Evolutionary conservation across 2,329 filamentous ascomycete species (phyloP), one percentile per base, ranked within the genome.

Genomic region (Venturia effusa): DNA sequence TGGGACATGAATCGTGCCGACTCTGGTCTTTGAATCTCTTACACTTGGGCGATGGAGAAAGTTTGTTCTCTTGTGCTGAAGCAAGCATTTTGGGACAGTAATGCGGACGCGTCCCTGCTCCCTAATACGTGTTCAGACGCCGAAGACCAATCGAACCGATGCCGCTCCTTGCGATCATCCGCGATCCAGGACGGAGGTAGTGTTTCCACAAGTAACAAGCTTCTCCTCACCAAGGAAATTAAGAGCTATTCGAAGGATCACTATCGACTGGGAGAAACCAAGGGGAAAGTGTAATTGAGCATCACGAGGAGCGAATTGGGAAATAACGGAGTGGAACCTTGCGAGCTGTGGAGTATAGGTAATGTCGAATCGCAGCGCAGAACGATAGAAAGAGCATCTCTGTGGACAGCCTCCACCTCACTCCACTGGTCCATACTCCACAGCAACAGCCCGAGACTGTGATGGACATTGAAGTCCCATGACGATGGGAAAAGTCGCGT

Each of bases 381-480:
- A 57, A 34, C 13, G 51, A 34, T n/a, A 15, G 34, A 34, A 30
- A n/a, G 13, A 34, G 27, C 51, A 34, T 34, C 15, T 57, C 51
- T 22, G 32, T 57, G 51, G 51, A 34, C 51, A 34, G 51, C 51
- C 34, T 34, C 51, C 34, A 57, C 30, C 34, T 30, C 51, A 55
- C 30, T 57, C 51, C 15, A n/a, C 51, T 57, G 51, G 51, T 11
- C n/a, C 3, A 57, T 34, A 27, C 4, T 57, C 10, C 51, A 34
- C 51, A 37, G 51, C 10, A 27, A 34, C 51, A 37, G 51, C 51
- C 27, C 19, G 8, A 32, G 48, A 57, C 51, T 57, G 30, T 57
- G 51, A 57, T 57, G 30, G 34, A 11, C 51, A 57, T n/a, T n/a
- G n/a, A n/a, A 57, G 51, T 34, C 51, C 51, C 30, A 57, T 57